Base-by-base conservation (phyloP, 1,139 yeast species). In the Nematodospora anomalae region DNA sequence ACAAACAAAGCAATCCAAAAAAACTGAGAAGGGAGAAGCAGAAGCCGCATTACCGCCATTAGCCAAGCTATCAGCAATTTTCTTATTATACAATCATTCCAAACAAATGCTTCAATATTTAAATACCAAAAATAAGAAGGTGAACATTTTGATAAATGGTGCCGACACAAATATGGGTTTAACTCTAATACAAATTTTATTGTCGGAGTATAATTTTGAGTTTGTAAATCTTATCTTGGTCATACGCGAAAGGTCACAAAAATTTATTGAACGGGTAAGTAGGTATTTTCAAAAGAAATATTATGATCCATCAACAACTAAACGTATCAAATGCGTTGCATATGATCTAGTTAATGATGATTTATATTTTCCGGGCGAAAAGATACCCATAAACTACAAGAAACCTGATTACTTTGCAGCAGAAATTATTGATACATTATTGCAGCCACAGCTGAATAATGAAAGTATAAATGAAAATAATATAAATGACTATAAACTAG, bases 161-260 rank as follows among this genome's bases (percentile, higher is more conserved):
- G 76, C 66, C 4, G 75, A 71, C 42, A 67, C 76, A 6, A 54
- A 57, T 35, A 47, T 69, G 23, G 74, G 73, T 0, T 49, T 52
- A 33, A 68, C 73, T 1, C 37, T 71, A 6, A 43, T 66, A 4
- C 76, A 71, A 43, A 26, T 62, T 43, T 65, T 32, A 48, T 51
- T 33, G 56, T 67, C 10, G 44, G 60, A 7, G 31, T 51, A 63
- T 44, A 38, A 40, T 15, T 50, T 65, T 40, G 48, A 48, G n/a
- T 42, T 25, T 11, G 39, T 28, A 40, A 64, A 64, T 34, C 42
- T 70, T 33, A 55, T 69, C 3, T 49, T 68, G 38, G 51, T 69
- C 4, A 58, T 67, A 4, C 52, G 60, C 30, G 73, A 70, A 18
- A 43, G 43, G 16, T 54, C 49, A 20, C 36, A 42, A 4, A 40